Evolutionary conservation across 2,329 filamentous ascomycete species (phyloP).

Genomic region (Aspergillus sp.): DNA sequence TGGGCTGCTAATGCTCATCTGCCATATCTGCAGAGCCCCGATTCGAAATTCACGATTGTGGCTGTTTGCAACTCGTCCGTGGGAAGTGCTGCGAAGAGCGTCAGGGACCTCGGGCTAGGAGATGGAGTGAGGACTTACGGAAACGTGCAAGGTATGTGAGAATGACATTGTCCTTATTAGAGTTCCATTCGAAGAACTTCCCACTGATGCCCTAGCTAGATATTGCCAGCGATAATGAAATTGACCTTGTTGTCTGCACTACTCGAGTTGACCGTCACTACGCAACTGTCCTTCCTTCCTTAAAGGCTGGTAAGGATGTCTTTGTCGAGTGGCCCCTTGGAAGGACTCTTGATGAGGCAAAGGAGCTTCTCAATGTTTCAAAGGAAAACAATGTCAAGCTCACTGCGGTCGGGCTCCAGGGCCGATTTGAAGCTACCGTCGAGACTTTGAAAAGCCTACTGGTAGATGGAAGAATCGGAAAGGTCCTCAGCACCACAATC

Average conservation of each 20-base stretch:
- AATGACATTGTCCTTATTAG: neutral
- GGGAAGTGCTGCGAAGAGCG: neutral
- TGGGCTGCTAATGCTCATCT: neutral
- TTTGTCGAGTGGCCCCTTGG: conserved; percentile 54
- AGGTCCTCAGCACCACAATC: conserved; percentile 35
- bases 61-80: neutral
- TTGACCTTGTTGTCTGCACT: conserved; percentile 45
- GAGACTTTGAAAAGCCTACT: conserved; percentile 40
- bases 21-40: neutral
- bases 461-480: conserved; percentile 40
- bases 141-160: neutral
- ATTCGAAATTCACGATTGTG: neutral
- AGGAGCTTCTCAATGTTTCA: conserved; percentile 33
- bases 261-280: conserved; percentile 49
- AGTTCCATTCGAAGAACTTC: too few species aligned
- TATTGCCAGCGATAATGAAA: conserved; percentile 40
- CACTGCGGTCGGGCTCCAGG: conserved; percentile 42
- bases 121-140: neutral
- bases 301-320: conserved; percentile 44
- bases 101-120: neutral
- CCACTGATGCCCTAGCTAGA: too few species aligned
- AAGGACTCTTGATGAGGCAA: conserved; percentile 32
- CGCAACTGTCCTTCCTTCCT: conserved; percentile 35
- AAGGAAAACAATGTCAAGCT: neutral
- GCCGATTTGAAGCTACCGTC: conserved; percentile 37